Evolutionary conservation across 108 stramenopile genomes (phyloP).

Genomic region (Nannochloropsis salina): DNA sequence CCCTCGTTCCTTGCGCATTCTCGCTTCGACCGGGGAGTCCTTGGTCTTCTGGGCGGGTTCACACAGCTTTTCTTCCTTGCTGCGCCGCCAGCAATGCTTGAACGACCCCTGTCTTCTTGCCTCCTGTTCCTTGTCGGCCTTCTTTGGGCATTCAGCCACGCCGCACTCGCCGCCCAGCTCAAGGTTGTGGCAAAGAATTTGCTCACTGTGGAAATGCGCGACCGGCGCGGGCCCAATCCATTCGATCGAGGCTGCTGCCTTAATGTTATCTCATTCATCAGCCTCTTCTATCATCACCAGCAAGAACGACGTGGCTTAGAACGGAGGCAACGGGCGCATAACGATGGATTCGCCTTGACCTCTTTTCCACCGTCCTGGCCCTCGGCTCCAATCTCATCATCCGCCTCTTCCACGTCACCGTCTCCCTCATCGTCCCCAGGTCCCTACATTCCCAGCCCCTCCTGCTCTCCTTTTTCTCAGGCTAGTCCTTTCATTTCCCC

Average conservation of each 20-base stretch:
- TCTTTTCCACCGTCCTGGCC: background rate
- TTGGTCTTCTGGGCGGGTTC: background rate
- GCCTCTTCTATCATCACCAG: background rate
- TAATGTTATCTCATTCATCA: background rate
- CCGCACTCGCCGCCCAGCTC: background rate
- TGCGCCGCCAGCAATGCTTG: background rate
- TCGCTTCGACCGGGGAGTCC: background rate
- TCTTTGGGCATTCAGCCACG: background rate
- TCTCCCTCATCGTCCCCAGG: background rate
- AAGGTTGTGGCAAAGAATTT: background rate
- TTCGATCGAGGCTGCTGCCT: background rate
- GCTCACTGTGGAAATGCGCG: background rate
- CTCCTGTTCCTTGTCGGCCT: background rate
- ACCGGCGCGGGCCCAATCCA: background rate
- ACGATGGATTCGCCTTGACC: background rate
- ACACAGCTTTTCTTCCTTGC: background rate
- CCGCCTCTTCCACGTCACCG: background rate
- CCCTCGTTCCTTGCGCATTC: background rate
- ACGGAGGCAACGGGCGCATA: background rate
- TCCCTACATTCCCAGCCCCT: background rate
- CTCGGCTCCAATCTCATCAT: background rate
- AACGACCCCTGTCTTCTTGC: background rate
- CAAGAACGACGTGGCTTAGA: background rate
- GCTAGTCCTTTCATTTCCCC: slow-evolving; percentile 15
- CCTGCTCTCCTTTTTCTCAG: background rate